Evolutionary conservation across 768 basidiomycete species (phyloP).

Genomic region (Chalciporus piperatus): DNA sequence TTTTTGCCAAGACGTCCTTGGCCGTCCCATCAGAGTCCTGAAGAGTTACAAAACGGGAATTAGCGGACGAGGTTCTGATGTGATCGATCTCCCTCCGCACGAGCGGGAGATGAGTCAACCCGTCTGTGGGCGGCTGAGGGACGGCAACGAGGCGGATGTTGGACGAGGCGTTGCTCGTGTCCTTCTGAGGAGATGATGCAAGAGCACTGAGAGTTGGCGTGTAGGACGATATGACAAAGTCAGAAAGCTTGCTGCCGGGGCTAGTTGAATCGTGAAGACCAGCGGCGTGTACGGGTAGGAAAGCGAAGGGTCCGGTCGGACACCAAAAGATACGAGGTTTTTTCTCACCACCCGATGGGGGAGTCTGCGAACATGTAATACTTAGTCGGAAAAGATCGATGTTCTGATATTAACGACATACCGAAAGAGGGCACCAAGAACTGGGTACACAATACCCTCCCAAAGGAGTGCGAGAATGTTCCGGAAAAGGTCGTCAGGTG

Average conservation of each 20-base stretch:
- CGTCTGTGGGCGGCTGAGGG: conserved; percentile 10
- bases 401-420: not conserved
- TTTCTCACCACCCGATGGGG: not conserved
- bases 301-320: not conserved
- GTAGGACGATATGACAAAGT: conserved; percentile 18
- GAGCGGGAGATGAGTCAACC: conserved; percentile 7
- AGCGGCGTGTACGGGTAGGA: not conserved
- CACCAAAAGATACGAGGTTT: not conserved
- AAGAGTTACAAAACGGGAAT: not conserved
- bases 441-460: not conserved
- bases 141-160: conserved; percentile 6
- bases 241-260: not conserved
- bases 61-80: not conserved
- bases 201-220: conserved; percentile 23
- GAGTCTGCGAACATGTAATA: not conserved
- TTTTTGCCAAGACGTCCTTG: not conserved
- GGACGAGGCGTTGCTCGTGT: not conserved
- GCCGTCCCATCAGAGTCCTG: not conserved
- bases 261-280: not conserved
- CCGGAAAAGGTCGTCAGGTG: not conserved
- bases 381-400: not conserved
- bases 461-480: not conserved
- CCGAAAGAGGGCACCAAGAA: not conserved
- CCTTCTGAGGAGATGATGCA: not conserved
- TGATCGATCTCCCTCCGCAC: not conserved